Evolutionary conservation across 495 filamentous ascomycete genomes (phyloP).

Genomic region (Penicillium coffeae): DNA sequence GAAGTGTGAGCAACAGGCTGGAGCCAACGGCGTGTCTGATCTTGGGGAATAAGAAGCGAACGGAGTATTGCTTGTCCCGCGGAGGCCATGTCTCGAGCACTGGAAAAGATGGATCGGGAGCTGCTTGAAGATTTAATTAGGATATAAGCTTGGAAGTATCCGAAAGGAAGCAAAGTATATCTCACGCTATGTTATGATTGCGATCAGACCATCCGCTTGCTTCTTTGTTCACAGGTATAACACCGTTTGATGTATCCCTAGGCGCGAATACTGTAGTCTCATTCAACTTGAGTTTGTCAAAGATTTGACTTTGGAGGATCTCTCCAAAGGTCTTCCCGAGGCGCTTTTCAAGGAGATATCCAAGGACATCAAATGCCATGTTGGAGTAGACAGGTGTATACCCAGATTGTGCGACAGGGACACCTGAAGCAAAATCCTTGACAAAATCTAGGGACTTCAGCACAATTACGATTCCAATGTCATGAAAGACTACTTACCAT

Average conservation of each 20-base stretch:
- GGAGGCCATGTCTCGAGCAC: constrained; percentile 18
- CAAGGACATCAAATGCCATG: constrained; percentile 50
- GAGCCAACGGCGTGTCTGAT: constrained; percentile 38
- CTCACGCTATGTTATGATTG: constrained; percentile 21
- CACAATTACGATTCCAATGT: no score
- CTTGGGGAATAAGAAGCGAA: constrained; percentile 37
- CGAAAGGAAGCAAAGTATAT: constrained; percentile 4
- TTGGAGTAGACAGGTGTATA: constrained; percentile 56
- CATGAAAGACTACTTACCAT: no score
- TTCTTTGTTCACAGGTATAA: constrained; percentile 36
- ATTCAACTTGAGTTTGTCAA: constrained; percentile 38
- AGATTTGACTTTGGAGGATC: constrained; percentile 36
- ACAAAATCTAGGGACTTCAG: constrained; percentile 8
- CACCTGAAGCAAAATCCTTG: background rate
- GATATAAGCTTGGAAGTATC: constrained; percentile 10
- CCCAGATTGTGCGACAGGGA: constrained; percentile 6
- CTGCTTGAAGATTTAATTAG: constrained; percentile 18
- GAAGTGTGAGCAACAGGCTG: constrained; percentile 50
- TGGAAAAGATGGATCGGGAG: constrained; percentile 26
- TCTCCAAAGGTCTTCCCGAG: constrained; percentile 37
- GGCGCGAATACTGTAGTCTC: constrained; percentile 37
- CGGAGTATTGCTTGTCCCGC: constrained; percentile 48
- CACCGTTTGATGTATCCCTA: constrained; percentile 25
- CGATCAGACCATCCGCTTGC: constrained; percentile 16
- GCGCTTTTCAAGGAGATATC: constrained; percentile 51